Conservation (phyloP, 352 stramenopile species). For the Globisporangium ultimum region DNA sequence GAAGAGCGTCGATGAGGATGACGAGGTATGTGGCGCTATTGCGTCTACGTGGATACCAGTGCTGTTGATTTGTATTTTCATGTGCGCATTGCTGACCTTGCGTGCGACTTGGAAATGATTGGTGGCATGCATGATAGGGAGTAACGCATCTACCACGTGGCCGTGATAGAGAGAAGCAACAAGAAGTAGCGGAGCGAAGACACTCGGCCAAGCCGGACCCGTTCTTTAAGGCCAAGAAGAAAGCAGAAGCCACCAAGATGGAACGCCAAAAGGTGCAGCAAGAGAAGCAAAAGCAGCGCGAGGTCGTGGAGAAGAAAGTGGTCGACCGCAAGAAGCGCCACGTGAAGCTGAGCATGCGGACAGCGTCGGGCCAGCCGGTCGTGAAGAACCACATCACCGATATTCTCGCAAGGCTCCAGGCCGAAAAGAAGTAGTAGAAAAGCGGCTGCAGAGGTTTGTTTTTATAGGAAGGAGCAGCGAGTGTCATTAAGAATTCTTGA, state of each 20-base stretch:
- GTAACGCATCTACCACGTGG: neutral
- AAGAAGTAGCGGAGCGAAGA: constrained; percentile 9
- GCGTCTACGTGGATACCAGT: neutral
- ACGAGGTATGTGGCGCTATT: constrained; percentile 4
- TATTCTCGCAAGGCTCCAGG: constrained; percentile 68
- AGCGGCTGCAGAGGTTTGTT: too few species aligned
- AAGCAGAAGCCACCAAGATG: constrained; percentile 47
- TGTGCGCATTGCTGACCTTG: neutral
- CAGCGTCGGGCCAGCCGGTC: constrained; percentile 72
- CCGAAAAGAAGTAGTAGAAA: constrained; percentile 32
- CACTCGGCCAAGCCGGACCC: constrained; percentile 53
- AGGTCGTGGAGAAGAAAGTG: constrained; percentile 69
- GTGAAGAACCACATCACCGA: constrained; percentile 86
- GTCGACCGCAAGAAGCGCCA: constrained; percentile 83
- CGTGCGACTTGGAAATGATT: too few species aligned
- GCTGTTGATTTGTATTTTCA: neutral
- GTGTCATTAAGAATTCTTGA: too few species aligned
- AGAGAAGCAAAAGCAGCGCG: constrained; percentile 50
- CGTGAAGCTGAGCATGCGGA: constrained; percentile 82
- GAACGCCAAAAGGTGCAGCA: constrained; percentile 41
- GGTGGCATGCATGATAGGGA: neutral
- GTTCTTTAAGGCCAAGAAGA: constrained; percentile 85
- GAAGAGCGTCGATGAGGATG: constrained; percentile 22
- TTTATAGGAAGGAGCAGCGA: too few species aligned
- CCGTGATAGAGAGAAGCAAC: constrained; percentile 7